Evolutionary conservation across 345 rosid species (phyloP).

Genomic region (Cardamine chenopodiifolia): DNA sequence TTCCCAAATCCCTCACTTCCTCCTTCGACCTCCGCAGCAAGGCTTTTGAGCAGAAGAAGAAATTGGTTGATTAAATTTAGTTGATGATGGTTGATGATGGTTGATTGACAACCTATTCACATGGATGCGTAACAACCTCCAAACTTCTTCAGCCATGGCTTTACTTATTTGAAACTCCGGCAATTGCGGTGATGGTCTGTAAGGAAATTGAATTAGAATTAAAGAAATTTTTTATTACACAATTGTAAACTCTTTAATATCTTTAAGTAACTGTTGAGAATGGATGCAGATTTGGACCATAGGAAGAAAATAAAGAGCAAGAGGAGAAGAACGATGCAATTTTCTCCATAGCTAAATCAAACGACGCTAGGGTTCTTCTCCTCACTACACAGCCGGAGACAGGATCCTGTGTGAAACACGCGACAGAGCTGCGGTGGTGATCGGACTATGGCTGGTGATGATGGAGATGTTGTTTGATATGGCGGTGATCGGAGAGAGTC

Average conservation of each 20-base stretch:
- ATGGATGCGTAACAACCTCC: constrained; percentile 48
- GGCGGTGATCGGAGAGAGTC: constrained; percentile 31
- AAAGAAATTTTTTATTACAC: not conserved
- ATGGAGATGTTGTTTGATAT: too few relatives aligned
- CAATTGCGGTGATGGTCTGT: constrained; percentile 90
- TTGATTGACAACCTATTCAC: too few relatives aligned
- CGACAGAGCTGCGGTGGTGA: constrained; percentile 69
- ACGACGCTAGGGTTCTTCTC: constrained; percentile 63
- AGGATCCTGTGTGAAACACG: constrained; percentile 64
- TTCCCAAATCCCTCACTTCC: too few relatives aligned
- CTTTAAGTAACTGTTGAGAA: constrained; percentile 64
- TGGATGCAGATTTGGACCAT: constrained; percentile 97
- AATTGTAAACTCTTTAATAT: not conserved
- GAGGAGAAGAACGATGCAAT: constrained; percentile 90
- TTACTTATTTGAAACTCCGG: constrained; percentile 75
- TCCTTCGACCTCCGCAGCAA: too few relatives aligned
- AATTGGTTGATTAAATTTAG: too few relatives aligned
- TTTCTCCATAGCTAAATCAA: constrained; percentile 61
- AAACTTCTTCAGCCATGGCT: constrained; percentile 56
- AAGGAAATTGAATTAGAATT: not conserved
- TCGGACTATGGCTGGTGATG: constrained; percentile 78
- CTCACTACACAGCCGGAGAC: constrained; percentile 71
- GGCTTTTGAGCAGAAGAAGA: too few relatives aligned
- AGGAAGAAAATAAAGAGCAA: constrained; percentile 74
- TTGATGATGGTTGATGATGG: too few relatives aligned